These are phyloP conservation scores for Cytospora leucostoma DNA, from an alignment of 2,329 filamentous ascomycete genomes.

Conservation along the genomic window DNA sequence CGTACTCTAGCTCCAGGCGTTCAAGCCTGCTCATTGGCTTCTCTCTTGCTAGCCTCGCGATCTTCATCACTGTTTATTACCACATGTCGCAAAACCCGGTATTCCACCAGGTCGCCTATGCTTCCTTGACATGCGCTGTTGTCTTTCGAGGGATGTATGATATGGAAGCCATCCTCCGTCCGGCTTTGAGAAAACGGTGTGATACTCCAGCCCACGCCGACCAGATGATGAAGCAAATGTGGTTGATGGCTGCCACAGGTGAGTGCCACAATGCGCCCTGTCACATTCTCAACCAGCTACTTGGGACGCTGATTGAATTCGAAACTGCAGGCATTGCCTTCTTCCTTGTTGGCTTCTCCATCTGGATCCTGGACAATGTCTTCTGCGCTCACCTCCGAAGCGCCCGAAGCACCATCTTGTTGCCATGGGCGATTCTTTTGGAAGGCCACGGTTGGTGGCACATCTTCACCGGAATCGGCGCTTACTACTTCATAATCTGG, in stretches of 20 bases:
- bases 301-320: background rate
- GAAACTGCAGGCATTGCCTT: constrained; percentile 57
- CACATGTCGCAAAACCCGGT: constrained; percentile 78
- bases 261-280: constrained; percentile 36
- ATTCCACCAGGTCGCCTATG: constrained; percentile 83
- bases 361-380: constrained; percentile 81
- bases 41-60: constrained; percentile 56
- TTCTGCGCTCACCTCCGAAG: constrained; percentile 66
- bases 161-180: constrained; percentile 60
- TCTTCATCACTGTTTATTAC: constrained; percentile 75
- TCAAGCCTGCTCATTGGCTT: constrained; percentile 42
- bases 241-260: constrained; percentile 67
- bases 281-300: background rate
- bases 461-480: constrained; percentile 77
- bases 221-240: constrained; percentile 63
- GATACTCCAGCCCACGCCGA: constrained; percentile 52
- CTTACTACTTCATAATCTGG: constrained; percentile 84
- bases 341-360: constrained; percentile 72
- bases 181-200: constrained; percentile 43
- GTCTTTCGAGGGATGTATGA: constrained; percentile 74
- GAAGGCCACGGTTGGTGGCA: constrained; percentile 66
- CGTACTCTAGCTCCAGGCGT: constrained; percentile 59
- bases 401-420: constrained; percentile 67
- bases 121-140: constrained; percentile 68
- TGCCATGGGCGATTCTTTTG: constrained; percentile 79